Conservation (phyloP, 78 protist species). For the Isochrysis galbana region DNA sequence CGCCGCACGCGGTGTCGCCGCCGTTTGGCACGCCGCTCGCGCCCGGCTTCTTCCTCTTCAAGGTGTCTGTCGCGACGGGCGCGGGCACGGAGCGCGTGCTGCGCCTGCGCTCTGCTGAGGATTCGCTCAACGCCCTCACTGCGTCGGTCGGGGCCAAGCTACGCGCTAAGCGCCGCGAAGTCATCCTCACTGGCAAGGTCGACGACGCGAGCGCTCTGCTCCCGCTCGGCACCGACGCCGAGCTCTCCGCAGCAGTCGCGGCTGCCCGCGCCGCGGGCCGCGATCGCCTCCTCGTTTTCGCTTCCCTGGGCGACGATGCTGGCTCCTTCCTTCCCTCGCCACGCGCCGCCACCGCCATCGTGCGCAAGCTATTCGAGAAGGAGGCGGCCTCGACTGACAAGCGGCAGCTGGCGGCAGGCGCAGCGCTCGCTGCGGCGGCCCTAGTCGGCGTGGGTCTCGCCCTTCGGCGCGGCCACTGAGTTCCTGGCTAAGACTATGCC, state of each 20-base stretch:
- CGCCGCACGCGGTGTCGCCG: background rate
- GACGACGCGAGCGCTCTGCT: background rate
- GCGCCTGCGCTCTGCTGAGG: background rate
- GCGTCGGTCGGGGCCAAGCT: background rate
- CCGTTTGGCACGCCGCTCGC: background rate
- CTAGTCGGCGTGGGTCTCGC: too few species aligned
- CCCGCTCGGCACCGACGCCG: background rate
- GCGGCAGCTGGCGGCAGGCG: too few species aligned
- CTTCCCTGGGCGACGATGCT: too few species aligned
- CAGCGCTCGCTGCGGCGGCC: too few species aligned
- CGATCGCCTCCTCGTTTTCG: background rate
- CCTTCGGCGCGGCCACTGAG: too few species aligned
- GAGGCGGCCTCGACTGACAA: too few species aligned
- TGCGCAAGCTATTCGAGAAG: too few species aligned
- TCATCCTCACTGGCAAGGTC: background rate
- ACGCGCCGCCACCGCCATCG: too few species aligned
- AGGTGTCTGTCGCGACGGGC: background rate
- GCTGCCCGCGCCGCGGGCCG: background rate
- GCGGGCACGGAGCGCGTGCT: background rate
- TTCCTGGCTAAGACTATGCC: too few species aligned
- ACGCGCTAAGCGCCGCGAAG: background rate
- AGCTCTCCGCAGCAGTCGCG: background rate
- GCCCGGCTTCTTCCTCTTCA: background rate
- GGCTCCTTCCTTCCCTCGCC: too few species aligned
- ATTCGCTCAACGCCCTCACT: background rate